These are phyloP conservation scores for Rhamnella rubrinervis DNA, from an alignment of 331 rosid genomes.

Conservation along the genomic window DNA sequence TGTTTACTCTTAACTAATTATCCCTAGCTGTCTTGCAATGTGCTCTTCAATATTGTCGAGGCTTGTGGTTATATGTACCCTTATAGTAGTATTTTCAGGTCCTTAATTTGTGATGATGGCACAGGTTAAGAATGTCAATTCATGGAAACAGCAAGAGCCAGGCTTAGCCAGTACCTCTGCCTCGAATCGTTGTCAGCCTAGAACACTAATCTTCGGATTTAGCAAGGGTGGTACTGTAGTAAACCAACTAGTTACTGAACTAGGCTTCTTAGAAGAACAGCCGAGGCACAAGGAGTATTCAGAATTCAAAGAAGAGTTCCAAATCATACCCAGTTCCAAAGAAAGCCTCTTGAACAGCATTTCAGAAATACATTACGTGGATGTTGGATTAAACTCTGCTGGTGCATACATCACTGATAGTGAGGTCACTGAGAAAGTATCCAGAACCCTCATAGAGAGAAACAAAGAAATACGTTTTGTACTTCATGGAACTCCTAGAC, in stretches of 20 bases:
- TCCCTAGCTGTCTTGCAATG: background rate
- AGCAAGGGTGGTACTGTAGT: conserved; percentile 91
- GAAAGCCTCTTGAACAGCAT: conserved; percentile 59
- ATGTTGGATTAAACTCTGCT: conserved; percentile 77
- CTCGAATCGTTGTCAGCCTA: conserved; percentile 32
- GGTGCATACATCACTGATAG: conserved; percentile 68
- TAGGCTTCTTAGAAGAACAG: conserved; percentile 42
- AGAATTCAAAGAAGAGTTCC: conserved; percentile 29
- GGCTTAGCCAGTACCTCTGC: conserved; percentile 13
- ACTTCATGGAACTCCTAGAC: conserved; percentile 91
- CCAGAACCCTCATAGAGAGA: conserved; percentile 37
- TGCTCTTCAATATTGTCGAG: background rate
- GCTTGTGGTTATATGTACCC: background rate
- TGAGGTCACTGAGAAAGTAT: conserved; percentile 50
- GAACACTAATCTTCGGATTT: conserved; percentile 71
- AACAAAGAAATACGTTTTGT: conserved; percentile 39
- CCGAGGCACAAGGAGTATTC: conserved; percentile 4
- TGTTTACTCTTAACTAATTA: background rate
- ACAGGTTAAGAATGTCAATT: conserved; percentile 40
- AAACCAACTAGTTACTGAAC: conserved; percentile 81
- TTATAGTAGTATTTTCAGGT: background rate
- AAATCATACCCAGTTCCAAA: conserved; percentile 47
- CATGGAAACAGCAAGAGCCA: conserved; percentile 27
- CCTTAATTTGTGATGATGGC: conserved; percentile 10
- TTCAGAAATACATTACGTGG: conserved; percentile 74